Conservation (phyloP, 805 yeast genomes). For the Ogataea populi-albae region DNA sequence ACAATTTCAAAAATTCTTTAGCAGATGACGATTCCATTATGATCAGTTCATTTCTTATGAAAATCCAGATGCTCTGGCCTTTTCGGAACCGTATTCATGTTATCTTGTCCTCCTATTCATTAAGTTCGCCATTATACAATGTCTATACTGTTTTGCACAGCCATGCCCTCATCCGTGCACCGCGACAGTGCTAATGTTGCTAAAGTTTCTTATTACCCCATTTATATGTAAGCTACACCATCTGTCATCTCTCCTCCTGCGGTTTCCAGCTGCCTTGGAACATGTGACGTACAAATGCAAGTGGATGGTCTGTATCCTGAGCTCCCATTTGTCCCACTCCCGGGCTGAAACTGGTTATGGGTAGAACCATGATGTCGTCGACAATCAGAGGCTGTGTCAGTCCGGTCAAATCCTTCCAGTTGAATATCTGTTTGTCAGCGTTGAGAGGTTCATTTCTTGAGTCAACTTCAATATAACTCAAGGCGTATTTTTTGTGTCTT, state of each 20-base stretch:
- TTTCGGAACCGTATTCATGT: too few species aligned
- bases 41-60: too few species aligned
- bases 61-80: too few species aligned
- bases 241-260: constrained; percentile 14
- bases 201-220: too few species aligned
- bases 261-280: constrained; percentile 67
- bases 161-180: too few species aligned
- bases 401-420: constrained; percentile 64
- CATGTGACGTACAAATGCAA: constrained; percentile 61
- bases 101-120: too few species aligned
- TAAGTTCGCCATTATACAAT: too few species aligned
- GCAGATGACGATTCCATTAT: too few species aligned
- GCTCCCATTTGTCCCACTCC: constrained; percentile 73
- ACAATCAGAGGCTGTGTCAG: constrained; percentile 51
- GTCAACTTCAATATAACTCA: constrained; percentile 21
- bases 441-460: constrained; percentile 23
- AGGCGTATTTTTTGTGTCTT: constrained; percentile 19
- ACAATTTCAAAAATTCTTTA: too few species aligned
- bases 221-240: too few species aligned
- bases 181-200: too few species aligned
- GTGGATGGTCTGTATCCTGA: constrained; percentile 35
- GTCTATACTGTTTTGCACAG: too few species aligned
- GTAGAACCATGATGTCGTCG: constrained; percentile 70
- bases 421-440: constrained; percentile 34
- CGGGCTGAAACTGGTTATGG: constrained; percentile 68